Percentiles rank a stretch among this genome's conserved stretches.
phyloP scores from a whole-genome alignment of 495 filamentous ascomycete species.

The Geoglossum glabrum region DNA sequence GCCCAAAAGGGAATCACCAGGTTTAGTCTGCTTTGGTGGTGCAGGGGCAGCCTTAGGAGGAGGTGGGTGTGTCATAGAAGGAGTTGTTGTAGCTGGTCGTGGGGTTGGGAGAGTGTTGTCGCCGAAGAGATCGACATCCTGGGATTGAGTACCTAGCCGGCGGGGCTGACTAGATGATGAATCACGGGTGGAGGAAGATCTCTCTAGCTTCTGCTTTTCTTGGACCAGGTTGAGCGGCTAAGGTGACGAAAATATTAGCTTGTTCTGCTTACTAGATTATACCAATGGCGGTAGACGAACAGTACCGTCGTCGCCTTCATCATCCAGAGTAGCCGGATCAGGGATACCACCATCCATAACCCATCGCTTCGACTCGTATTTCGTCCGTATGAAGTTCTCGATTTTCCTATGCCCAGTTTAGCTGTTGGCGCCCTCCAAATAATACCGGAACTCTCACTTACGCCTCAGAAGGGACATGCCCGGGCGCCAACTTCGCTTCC shows the following conservation, averaged over 20 bases:
- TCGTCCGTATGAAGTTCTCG: slow-evolving; percentile 96
- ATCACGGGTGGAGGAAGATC: slow-evolving; percentile 32
- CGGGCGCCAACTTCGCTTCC: slow-evolving; percentile 82
- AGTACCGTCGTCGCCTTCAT: slow-evolving; percentile 68
- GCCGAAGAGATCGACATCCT: slow-evolving; percentile 41
- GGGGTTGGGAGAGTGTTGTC: slow-evolving; percentile 33
- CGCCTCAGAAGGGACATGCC: slow-evolving; percentile 91
- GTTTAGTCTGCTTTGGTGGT: slow-evolving; percentile 43
- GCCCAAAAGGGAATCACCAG: slow-evolving; percentile 71
- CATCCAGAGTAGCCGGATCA: slow-evolving; percentile 70
- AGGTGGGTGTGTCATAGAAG: slow-evolving; percentile 24
- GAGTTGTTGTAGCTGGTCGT: slow-evolving; percentile 41
- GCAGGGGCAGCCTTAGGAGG: slow-evolving; percentile 43
- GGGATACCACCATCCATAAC: slow-evolving; percentile 93
- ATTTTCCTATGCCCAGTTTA: slow-evolving; percentile 45
- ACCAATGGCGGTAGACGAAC: slow-evolving; percentile 15
- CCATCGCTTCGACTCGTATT: slow-evolving; percentile 96
- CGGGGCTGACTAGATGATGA: slow-evolving; percentile 14
- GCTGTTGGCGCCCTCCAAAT: slow-evolving; percentile 2
- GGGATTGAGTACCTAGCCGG: slow-evolving; percentile 17
- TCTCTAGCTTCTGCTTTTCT: slow-evolving; percentile 49
- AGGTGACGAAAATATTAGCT: neutral
- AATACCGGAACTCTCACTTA: slow-evolving; percentile 19
- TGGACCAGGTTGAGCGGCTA: slow-evolving; percentile 54
- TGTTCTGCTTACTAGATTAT: neutral